phyloP scores from a whole-genome alignment of 192 early-diverging fungal species.

The Backusella luteola region DNA sequence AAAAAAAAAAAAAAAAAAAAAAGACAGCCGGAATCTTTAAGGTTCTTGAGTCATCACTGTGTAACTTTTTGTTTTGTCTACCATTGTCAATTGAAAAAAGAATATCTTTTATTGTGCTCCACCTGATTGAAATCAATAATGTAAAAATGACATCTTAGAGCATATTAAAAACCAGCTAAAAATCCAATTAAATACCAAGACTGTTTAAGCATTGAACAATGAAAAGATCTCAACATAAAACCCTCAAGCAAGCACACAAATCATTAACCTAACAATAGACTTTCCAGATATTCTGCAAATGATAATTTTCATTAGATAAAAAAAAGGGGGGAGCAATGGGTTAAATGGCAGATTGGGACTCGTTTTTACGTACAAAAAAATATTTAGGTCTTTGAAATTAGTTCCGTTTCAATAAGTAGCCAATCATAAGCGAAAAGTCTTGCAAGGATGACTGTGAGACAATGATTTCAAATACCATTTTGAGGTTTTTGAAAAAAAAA shows the following conservation, averaged over 20 bases:
- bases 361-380: conserved; percentile 1
- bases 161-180: neutral
- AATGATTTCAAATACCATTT: neutral
- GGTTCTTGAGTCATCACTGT: neutral
- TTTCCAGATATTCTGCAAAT: neutral
- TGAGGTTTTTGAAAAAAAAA: neutral
- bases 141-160: neutral
- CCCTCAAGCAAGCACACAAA: neutral
- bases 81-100: neutral
- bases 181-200: neutral
- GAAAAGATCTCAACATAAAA: neutral
- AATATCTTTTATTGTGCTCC: neutral
- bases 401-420: neutral
- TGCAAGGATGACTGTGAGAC: neutral
- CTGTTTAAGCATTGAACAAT: neutral
- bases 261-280: neutral
- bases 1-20: neutral
- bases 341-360: neutral
- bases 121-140: neutral
- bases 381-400: neutral
- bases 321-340: neutral
- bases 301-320: neutral
- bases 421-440: neutral
- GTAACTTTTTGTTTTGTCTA: neutral
- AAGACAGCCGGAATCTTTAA: neutral